Base-by-base conservation (phyloP, 345 rosid genomes). In the Eutrema yunnanense region DNA sequence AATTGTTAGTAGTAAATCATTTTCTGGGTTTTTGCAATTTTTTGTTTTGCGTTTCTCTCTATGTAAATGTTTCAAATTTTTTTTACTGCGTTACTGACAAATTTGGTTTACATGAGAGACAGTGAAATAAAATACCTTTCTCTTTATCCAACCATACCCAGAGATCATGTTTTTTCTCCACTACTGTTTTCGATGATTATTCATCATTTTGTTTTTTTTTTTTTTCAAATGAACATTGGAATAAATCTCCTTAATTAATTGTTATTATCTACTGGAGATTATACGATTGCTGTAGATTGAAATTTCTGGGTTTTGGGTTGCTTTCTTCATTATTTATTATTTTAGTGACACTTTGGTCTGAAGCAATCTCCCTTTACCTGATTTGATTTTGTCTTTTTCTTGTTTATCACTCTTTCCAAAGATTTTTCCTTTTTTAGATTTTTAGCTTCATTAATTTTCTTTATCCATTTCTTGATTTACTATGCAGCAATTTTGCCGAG, bases 401-500 rank as follows among this genome's bases (percentile, higher is more conserved):
- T 77, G 56, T 76, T 71, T 72, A 42, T 77, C 72, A 71, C 70
- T 54, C 69, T 54, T 65, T 53, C 40, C 26, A 22, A 41, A 8
- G 9, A 1, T 9, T 33, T n/a, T 59, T 34, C 33, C 44, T 42
- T 54, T 54, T 67, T 66, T 38, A 54, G 33, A 9, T 68, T 71
- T 68, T 71, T 64, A 19, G 14, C 62, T 49, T 71, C 6, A 27
- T 36, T 65, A 1, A 29, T 19, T 16, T 47, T 13, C 8, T 57
- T 14, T 65, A 62, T 54, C 58, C 56, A 54, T 76, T 70, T 70
- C 14, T 30, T 50, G 14, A 41, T 8, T 68, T 41, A 14, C 9
- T 60, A 60, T 76, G 83, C 91, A 90, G 99, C 85, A 77, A 59
- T 86, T 72, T 72, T 84, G 81, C 70, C 84, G 96, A 40, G 73